phyloP scores from a whole-genome alignment of 305 asterid genomes.

The Fraxinus paxiana region DNA sequence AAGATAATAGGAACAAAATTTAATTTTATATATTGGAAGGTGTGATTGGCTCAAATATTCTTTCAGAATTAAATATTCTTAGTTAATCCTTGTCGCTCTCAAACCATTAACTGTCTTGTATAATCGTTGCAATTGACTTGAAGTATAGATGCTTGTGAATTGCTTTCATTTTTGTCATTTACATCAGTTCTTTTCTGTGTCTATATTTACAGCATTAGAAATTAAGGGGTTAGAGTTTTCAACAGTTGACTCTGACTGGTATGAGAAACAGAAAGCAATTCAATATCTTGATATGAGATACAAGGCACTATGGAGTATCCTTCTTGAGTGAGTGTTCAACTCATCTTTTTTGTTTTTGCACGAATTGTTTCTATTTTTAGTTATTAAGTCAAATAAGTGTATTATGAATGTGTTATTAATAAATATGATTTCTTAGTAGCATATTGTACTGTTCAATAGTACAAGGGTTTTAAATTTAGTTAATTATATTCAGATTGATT shows the following conservation, averaged over 20 bases:
- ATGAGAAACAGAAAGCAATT: conserved; percentile 66
- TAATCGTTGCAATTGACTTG: conserved; percentile 11
- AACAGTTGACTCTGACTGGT: conserved; percentile 55
- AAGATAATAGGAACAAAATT: not conserved
- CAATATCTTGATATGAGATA: conserved; percentile 65
- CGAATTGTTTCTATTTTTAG: not conserved
- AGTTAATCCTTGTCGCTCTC: conserved; percentile 1
- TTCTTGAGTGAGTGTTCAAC: conserved; percentile 57
- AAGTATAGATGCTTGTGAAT: conserved; percentile 20
- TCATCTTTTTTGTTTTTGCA: conserved; percentile 10
- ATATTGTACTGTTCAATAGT: not conserved
- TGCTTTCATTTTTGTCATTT: conserved; percentile 15
- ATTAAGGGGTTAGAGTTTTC: conserved; percentile 54
- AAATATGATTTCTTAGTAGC: not conserved
- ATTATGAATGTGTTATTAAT: not conserved
- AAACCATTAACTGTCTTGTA: not conserved
- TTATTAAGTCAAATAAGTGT: not conserved
- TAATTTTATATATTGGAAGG: not conserved
- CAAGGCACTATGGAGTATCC: conserved; percentile 58
- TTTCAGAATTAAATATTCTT: not conserved
- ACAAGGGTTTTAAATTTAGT: not conserved
- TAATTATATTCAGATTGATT: not conserved
- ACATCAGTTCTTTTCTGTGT: not conserved
- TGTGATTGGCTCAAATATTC: not conserved
- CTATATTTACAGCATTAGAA: conserved; percentile 37